These are phyloP conservation scores for Aspergillus eucalypticola DNA, from an alignment of 2,329 filamentous ascomycete genomes.

Conservation along the genomic window DNA sequence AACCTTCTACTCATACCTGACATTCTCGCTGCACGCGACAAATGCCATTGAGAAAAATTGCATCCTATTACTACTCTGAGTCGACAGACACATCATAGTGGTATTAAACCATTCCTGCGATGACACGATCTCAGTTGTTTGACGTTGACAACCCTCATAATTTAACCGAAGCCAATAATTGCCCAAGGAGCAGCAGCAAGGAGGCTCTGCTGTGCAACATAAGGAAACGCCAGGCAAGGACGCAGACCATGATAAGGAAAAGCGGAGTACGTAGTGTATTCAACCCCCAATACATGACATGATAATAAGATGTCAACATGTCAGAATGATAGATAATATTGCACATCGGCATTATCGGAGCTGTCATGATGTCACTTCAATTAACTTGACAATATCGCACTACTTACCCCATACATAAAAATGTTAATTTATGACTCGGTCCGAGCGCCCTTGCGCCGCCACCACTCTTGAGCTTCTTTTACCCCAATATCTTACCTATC, in stretches of 20 bases:
- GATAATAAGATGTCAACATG: not conserved
- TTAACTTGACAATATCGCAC: not conserved
- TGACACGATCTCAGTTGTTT: not conserved
- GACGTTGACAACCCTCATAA: not conserved
- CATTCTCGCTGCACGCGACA: not conserved
- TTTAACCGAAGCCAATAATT: not conserved
- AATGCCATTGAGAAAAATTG: not conserved
- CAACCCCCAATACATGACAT: not conserved
- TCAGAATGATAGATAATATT: not conserved
- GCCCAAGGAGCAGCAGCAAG: not conserved
- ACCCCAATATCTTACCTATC: conserved; percentile 5
- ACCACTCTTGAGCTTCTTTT: not conserved
- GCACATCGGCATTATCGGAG: not conserved
- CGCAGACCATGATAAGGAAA: not conserved
- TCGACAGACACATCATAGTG: not conserved
- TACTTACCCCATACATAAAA: not conserved
- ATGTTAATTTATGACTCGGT: not conserved
- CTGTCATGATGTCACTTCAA: not conserved
- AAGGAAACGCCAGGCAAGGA: not conserved
- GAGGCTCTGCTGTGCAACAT: not conserved
- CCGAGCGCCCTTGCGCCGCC: not conserved
- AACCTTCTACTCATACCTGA: not conserved
- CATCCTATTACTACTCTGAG: not conserved
- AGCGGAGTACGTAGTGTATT: not conserved
- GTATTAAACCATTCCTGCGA: no score